These are phyloP conservation scores for Coemansia sp. DNA, from an alignment of 192 early-diverging fungal genomes.

Conservation along the genomic window DNA sequence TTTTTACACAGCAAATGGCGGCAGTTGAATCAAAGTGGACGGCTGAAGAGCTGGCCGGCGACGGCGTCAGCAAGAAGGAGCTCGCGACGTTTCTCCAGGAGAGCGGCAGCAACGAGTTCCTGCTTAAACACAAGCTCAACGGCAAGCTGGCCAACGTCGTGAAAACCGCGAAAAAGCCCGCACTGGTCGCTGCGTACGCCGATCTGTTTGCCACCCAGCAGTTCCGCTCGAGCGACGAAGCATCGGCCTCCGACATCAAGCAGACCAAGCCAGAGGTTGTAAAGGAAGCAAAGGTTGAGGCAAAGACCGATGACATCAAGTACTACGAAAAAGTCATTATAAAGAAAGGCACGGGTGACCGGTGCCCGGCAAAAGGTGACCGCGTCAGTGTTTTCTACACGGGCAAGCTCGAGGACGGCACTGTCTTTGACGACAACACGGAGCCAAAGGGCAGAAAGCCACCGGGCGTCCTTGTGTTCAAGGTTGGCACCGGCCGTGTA, in stretches of 20 bases:
- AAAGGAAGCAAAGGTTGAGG: background rate
- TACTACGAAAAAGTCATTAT: constrained; percentile 66
- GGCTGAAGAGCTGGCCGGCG: constrained; percentile 58
- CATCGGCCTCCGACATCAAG: constrained; percentile 33
- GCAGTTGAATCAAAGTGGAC: constrained; percentile 57
- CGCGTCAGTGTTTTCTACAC: constrained; percentile 66
- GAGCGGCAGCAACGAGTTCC: constrained; percentile 60
- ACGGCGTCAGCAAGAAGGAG: constrained; percentile 72
- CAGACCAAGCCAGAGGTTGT: constrained; percentile 19
- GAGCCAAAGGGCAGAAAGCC: constrained; percentile 59
- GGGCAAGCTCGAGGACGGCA: constrained; percentile 67
- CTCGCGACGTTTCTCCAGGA: constrained; percentile 65
- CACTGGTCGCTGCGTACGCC: constrained; percentile 60
- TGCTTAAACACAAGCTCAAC: constrained; percentile 66
- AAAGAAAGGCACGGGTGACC: constrained; percentile 63
- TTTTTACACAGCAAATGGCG: background rate
- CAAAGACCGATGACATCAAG: constrained; percentile 52
- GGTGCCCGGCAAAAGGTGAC: constrained; percentile 66
- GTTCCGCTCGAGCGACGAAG: constrained; percentile 52
- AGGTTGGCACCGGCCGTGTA: constrained; percentile 91
- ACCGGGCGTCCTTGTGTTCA: constrained; percentile 67
- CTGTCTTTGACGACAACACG: constrained; percentile 68
- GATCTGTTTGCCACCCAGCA: constrained; percentile 60
- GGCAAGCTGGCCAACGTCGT: constrained; percentile 66
- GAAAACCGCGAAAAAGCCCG: constrained; percentile 69